Evolutionary conservation across 208 protist genomes (phyloP).

Genomic region (Acanthamoeba lenticulata): DNA sequence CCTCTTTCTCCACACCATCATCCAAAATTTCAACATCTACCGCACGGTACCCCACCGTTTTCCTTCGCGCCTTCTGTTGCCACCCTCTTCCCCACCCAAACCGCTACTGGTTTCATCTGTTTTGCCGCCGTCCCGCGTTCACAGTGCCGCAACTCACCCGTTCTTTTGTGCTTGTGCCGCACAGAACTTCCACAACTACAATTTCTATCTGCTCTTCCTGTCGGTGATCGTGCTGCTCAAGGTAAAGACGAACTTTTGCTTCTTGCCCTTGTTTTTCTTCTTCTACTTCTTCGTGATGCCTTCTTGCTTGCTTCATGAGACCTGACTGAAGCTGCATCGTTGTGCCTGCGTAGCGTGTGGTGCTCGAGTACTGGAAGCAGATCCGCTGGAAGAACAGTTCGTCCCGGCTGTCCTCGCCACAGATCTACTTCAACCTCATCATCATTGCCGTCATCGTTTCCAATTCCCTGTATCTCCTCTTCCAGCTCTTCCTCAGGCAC

Average conservation of each 20-base stretch:
- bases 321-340: not conserved
- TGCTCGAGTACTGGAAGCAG: conserved; percentile 41
- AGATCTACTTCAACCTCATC: conserved; percentile 66
- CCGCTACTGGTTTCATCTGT: not conserved
- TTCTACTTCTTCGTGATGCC: not conserved
- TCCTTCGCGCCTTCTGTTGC: too few relatives aligned
- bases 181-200: conserved; percentile 64
- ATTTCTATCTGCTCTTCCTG: conserved; percentile 65
- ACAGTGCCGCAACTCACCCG: not conserved
- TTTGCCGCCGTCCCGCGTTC: not conserved
- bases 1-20: conserved; percentile 23
- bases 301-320: not conserved
- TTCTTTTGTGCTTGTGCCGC: not conserved
- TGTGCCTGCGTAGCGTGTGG: not conserved
- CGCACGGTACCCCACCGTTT: not conserved
- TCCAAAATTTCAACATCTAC: conserved; percentile 69
- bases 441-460: conserved; percentile 50
- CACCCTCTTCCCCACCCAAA: not conserved
- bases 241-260: not conserved
- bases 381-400: conserved; percentile 36
- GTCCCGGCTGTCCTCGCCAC: conserved; percentile 18
- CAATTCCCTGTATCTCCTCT: conserved; percentile 55
- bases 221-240: conserved; percentile 18
- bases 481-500: conserved; percentile 63
- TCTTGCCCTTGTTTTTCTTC: not conserved